phyloP scores from a whole-genome alignment of 768 basidiomycete genomes.

The Boletus sp. region DNA sequence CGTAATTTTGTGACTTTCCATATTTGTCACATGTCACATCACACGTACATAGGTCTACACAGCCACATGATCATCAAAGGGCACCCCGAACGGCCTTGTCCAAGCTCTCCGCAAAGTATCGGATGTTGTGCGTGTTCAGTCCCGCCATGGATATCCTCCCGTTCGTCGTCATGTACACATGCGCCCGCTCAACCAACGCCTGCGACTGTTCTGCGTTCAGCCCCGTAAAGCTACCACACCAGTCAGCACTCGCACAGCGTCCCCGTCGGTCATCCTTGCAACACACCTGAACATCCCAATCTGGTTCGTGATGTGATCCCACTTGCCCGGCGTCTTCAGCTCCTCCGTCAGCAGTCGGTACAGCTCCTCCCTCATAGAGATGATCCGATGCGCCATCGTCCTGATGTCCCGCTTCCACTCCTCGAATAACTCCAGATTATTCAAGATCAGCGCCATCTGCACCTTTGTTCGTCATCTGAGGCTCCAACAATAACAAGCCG shows the following conservation, averaged over 20 bases:
- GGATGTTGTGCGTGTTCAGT: conserved; percentile 75
- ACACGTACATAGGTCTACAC: conserved; percentile 5
- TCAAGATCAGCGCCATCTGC: conserved; percentile 80
- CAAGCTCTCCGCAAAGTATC: conserved; percentile 67
- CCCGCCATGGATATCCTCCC: conserved; percentile 96
- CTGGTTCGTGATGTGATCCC: conserved; percentile 94
- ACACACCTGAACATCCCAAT: conserved; percentile 96
- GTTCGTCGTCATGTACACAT: conserved; percentile 83
- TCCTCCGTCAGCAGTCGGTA: conserved; percentile 64
- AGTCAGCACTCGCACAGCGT: conserved; percentile 8
- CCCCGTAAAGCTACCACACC: conserved; percentile 70
- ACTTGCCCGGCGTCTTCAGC: conserved; percentile 84
- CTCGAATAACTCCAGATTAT: conserved; percentile 65
- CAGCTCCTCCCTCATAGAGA: conserved; percentile 83
- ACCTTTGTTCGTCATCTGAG: neutral
- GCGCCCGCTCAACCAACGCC: conserved; percentile 64
- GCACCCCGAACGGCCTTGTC: conserved; percentile 61
- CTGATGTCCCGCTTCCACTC: conserved; percentile 90
- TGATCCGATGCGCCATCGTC: conserved; percentile 78
- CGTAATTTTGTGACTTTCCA: neutral
- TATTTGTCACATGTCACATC: neutral
- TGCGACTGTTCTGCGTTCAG: conserved; percentile 64
- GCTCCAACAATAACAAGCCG: conserved; percentile 3
- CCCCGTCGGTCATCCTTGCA: neutral
- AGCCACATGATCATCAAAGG: conserved; percentile 29